Evolutionary conservation across 2,329 filamentous ascomycete genomes (phyloP), one percentile per base, ranked within the genome.

Genomic region (Aspergillus novoparasiticus): DNA sequence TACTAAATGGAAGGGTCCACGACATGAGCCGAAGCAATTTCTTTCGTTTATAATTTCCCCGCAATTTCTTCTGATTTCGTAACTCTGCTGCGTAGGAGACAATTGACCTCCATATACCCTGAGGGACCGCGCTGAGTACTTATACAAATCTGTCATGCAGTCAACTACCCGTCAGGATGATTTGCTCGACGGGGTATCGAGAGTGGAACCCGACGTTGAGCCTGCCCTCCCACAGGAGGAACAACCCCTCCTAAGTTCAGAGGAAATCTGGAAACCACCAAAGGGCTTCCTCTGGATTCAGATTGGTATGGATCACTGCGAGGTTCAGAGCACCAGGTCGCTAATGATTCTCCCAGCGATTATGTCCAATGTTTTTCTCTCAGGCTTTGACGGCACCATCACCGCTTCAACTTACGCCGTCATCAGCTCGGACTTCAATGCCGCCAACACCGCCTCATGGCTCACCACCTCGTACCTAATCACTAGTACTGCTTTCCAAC

Each of bases 401-500:
- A 82, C 78, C 4, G 80, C 79, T 0, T 78, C 80, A 3, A 81
- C 78, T 1, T 81, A 82, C 57, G 78, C 78, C 6, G 69, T 78
- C 6, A 74, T 77, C 64, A 85, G 84, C 79, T 64, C 86, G 71
- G 64, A 86, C 12, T 82, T 82, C 67, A 76, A 78, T 32, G 79
- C 80, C 6, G 78, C 79, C 3, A 82, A 82, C 57, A 81, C 78
- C 0, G 78, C 80, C 0, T 81, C 76, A 21, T 80, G 79, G 72
- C 69, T 89, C 56, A 85, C 85, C 46, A 89, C 89, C 64, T 88
- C 86, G 0, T 88, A 89, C 70, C 84, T 89, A 77, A 88, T 90
- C 41, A 89, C 72, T 78, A 89, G 72, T 83, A 88, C 51, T 65
- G 86, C 89, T 9, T 89, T 92, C 63, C 90, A 93, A 76, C 90